Percentiles rank a stretch among this genome's conserved stretches.
phyloP scores from a whole-genome alignment of 192 early-diverging fungal genomes.

The Entomortierella chlamydospora region DNA sequence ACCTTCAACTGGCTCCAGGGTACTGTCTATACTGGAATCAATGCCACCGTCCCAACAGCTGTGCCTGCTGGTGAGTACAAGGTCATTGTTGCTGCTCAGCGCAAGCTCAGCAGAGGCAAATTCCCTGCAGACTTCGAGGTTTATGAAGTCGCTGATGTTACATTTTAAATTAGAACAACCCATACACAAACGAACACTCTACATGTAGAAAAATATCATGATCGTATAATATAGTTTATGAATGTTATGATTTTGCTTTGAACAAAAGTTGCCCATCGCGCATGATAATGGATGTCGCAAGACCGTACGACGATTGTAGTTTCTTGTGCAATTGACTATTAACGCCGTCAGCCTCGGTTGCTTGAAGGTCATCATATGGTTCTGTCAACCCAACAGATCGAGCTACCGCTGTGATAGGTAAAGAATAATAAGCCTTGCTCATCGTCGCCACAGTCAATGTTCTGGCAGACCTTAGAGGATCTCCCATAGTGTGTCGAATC shows the following conservation, averaged over 20 bases:
- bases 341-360: background rate
- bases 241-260: slow-evolving; percentile 30
- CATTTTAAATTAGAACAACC: slow-evolving; percentile 5
- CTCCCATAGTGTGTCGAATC: slow-evolving; percentile 22
- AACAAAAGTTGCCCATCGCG: slow-evolving; percentile 40
- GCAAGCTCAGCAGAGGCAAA: slow-evolving; percentile 29
- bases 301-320: slow-evolving; percentile 20
- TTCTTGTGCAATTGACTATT: slow-evolving; percentile 3
- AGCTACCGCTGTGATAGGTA: slow-evolving; percentile 19
- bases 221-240: background rate
- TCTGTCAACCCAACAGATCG: slow-evolving; percentile 16
- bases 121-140: slow-evolving; percentile 44
- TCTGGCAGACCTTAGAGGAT: slow-evolving; percentile 14
- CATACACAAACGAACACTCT: background rate
- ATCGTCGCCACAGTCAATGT: slow-evolving; percentile 20
- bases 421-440: slow-evolving; percentile 40
- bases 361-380: background rate
- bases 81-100: slow-evolving; percentile 35
- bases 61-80: slow-evolving; percentile 35
- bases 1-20: slow-evolving; percentile 3
- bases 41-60: background rate
- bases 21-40: slow-evolving; percentile 3
- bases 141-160: slow-evolving; percentile 24
- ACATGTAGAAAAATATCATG: too few relatives aligned
- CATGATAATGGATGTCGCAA: slow-evolving; percentile 13